Base-by-base conservation (phyloP, 345 rosid genomes). In the Populus simonii region DNA sequence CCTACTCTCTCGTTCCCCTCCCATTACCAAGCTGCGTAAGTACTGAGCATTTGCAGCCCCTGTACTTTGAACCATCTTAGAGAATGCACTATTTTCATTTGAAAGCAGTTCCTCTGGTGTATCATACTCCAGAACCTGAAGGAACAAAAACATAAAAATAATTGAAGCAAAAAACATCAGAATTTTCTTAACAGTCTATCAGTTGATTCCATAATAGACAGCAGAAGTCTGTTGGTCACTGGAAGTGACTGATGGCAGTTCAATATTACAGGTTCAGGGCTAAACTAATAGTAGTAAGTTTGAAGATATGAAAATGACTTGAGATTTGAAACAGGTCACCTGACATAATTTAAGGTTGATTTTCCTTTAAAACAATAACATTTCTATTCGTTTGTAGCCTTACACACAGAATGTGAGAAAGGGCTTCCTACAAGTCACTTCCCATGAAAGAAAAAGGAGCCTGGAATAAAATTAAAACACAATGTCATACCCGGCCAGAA, bases 41-140 rank as follows among this genome's bases (percentile, higher is more conserved):
- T 93, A 96, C 81, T 93, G 94, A 62, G 98, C 98, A 75, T 96
- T 96, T 72, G 99, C 94, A 71, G 94, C 78, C 59, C 99, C 99
- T 11, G 98, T 96, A 81, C 99, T 96, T 77, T 89, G 96, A 70
- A 93, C 99, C 99, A 96, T 96, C 82, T 88, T 93, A 7, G 97
- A 92, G 92, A 96, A 96, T 12, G 98, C 90, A 71, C 94, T 89
- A 81, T 79, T 87, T 81, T 87, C 92, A 74, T 89, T 87, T 62
- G 88, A 88, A 74, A 96, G 81, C 79, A 93, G 88, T 73, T 80
- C 85, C 83, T 96, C 98, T 0, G 98, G 98, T n/a, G 89, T 66
- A 78, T 91, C 88, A 74, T 91, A 92, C 76, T 96, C 99, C 74
- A 90, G 90, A 83, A 96, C 99, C 99, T 93, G 85, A 66, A 77